Percentiles rank a stretch among this genome's conserved stretches.
Conservation (phyloP, 805 yeast species). For the Candida ovalis region DNA sequence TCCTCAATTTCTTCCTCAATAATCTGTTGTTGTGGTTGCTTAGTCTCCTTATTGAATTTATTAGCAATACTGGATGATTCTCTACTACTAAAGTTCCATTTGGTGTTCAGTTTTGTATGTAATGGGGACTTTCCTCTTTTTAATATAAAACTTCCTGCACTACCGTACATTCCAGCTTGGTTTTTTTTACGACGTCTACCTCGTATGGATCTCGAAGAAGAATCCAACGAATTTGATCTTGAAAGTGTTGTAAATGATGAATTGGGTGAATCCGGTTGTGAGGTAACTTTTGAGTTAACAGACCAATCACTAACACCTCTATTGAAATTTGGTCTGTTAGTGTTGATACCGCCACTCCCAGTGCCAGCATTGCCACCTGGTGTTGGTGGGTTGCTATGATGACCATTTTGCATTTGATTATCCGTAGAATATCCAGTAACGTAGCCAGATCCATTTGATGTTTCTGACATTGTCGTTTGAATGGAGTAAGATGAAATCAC, state of each 20-base stretch:
- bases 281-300: constrained; percentile 17
- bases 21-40: constrained; percentile 16
- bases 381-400: not conserved
- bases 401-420: constrained; percentile 8
- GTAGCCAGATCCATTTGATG: constrained; percentile 42
- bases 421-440: constrained; percentile 36
- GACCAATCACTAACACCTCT: constrained; percentile 35
- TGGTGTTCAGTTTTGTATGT: constrained; percentile 26
- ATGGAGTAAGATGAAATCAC: constrained; percentile 48
- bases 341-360: not conserved
- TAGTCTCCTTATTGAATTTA: constrained; percentile 11
- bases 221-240: constrained; percentile 34
- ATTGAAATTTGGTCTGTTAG: constrained; percentile 21
- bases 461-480: constrained; percentile 48
- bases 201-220: constrained; percentile 25
- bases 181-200: constrained; percentile 22
- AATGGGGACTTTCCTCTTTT: constrained; percentile 33
- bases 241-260: constrained; percentile 33
- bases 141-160: constrained; percentile 9
- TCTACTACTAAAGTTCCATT: constrained; percentile 23
- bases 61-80: constrained; percentile 7
- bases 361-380: constrained; percentile 1
- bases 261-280: constrained; percentile 31
- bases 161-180: constrained; percentile 4
- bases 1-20: constrained; percentile 25